Conservation (phyloP, 352 stramenopile species). For the Phytophthora syringae region DNA sequence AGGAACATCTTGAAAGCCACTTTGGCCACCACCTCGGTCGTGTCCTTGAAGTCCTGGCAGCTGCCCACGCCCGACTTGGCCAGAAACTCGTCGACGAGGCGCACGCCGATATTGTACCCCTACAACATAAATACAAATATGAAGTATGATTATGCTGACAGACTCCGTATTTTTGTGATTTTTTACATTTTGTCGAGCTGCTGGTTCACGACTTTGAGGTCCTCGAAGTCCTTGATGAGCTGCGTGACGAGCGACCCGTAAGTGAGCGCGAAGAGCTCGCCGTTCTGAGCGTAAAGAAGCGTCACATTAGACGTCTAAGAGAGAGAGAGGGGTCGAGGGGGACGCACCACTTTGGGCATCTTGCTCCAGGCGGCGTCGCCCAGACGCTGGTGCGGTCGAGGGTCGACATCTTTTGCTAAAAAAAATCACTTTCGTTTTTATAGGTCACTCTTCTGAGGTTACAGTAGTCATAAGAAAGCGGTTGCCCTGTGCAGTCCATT, state of each 20-base stretch:
- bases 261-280: constrained; percentile 98
- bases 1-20: constrained; percentile 99
- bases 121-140: constrained; percentile 32
- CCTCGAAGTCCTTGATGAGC: constrained; percentile 97
- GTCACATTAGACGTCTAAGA: not conserved
- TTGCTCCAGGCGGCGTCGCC: constrained; percentile 92
- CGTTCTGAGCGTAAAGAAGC: constrained; percentile 65
- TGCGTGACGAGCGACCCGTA: constrained; percentile 96
- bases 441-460: too few relatives aligned
- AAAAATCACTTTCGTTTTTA: too few relatives aligned
- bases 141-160: not conserved
- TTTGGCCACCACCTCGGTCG: constrained; percentile 95
- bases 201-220: constrained; percentile 94
- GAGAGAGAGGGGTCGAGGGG: not conserved
- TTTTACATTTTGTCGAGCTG: constrained; percentile 95
- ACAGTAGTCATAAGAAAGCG: too few relatives aligned
- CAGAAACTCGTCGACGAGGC: constrained; percentile 98
- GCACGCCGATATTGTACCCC: constrained; percentile 97
- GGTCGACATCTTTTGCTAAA: constrained; percentile 63
- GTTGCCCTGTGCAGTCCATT: too few relatives aligned
- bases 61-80: constrained; percentile 91
- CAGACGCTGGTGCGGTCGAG: constrained; percentile 66
- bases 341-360: constrained; percentile 92
- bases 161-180: constrained; percentile 5
- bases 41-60: constrained; percentile 93